A percentile compares a stretch with the other conserved stretches of the same genome.
Evolutionary conservation across 257 asterid genomes (phyloP).

Genomic region (Cynanchum wilfordii): DNA sequence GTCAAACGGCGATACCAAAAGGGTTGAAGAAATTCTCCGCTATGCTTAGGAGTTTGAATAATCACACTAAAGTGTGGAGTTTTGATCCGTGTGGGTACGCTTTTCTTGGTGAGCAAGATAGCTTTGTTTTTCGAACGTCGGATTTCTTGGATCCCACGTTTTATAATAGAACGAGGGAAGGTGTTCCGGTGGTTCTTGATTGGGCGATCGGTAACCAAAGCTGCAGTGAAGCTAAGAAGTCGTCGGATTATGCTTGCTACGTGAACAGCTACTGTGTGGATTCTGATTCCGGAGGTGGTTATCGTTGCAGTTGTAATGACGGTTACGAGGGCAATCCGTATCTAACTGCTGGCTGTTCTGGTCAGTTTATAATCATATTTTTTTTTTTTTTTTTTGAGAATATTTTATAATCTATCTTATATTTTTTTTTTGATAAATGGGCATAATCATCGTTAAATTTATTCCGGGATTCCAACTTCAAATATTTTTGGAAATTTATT

Average conservation of each 20-base stretch:
- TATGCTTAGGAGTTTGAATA: background rate
- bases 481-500: no score
- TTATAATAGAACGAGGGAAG: slow-evolving; percentile 18
- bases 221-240: slow-evolving; percentile 32
- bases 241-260: slow-evolving; percentile 26
- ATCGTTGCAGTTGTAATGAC: slow-evolving; percentile 38
- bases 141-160: slow-evolving; percentile 33
- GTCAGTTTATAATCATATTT: background rate
- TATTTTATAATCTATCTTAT: no score
- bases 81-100: slow-evolving; percentile 45
- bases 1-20: slow-evolving; percentile 45
- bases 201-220: slow-evolving; percentile 53
- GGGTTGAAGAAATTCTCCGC: slow-evolving; percentile 32
- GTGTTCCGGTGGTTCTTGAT: slow-evolving; percentile 48
- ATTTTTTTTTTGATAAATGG: no score
- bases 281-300: slow-evolving; percentile 47
- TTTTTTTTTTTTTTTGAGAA: background rate
- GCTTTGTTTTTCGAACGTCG: slow-evolving; percentile 22
- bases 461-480: no score
- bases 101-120: slow-evolving; percentile 45
- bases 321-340: slow-evolving; percentile 68
- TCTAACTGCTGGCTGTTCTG: slow-evolving; percentile 28
- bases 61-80: slow-evolving; percentile 15
- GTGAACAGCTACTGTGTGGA: slow-evolving; percentile 40
- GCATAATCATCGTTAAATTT: no score